Conservation (phyloP, 163 green algal genomes). For the Scenedesmus sp. region DNA sequence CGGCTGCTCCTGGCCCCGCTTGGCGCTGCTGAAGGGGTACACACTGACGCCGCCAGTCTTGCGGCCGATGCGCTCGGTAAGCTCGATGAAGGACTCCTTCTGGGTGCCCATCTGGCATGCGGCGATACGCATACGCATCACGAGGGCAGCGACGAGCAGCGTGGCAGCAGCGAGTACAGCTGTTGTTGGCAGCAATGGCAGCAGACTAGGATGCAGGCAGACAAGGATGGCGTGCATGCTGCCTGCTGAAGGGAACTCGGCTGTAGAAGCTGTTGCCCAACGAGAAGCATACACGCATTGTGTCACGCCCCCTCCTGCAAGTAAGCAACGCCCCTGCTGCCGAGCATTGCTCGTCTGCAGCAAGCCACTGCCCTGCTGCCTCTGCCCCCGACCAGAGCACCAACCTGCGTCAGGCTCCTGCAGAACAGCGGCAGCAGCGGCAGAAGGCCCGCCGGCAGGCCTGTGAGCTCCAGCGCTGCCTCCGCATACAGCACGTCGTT, state of each 20-base stretch:
- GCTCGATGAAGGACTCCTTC: conserved; percentile 92
- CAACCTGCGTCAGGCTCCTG: conserved; percentile 92
- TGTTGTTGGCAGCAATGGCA: neutral
- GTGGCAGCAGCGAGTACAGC: neutral
- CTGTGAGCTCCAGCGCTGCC: conserved; percentile 85
- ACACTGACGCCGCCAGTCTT: conserved; percentile 96
- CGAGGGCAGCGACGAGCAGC: neutral
- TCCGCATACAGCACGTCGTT: conserved; percentile 99
- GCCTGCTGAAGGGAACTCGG: too few species aligned
- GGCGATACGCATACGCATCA: too few species aligned
- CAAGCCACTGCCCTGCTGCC: neutral
- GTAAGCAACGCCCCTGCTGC: neutral
- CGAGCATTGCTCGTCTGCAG: too few species aligned
- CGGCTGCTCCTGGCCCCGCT: conserved; percentile 73
- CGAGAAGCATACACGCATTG: too few species aligned
- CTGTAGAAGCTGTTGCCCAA: too few species aligned
- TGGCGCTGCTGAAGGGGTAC: conserved; percentile 79
- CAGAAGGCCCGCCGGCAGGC: conserved; percentile 88
- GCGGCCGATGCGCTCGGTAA: conserved; percentile 96
- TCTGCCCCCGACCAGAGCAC: conserved; percentile 32
- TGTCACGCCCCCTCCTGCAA: neutral
- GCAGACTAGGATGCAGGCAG: neutral
- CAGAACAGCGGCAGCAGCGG: conserved; percentile 98
- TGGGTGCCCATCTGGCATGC: conserved; percentile 88
- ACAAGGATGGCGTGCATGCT: too few species aligned